Percentiles rank a stretch among this genome's conserved stretches.
These are phyloP conservation scores for Senna tora DNA, from an alignment of 306 rosid genomes.

Conservation along the genomic window DNA sequence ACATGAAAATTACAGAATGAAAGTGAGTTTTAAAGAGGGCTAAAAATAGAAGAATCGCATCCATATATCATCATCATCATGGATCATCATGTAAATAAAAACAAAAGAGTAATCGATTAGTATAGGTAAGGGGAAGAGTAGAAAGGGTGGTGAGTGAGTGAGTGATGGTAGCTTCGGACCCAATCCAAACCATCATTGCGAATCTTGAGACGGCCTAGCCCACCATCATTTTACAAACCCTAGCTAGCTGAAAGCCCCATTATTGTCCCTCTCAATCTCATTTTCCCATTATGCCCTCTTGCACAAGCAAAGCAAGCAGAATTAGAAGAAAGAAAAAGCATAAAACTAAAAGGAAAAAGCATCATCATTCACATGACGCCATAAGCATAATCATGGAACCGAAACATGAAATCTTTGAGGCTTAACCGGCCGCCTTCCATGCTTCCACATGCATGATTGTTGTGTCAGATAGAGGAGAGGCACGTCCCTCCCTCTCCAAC, in stretches of 20 bases:
- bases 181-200: conserved; percentile 99
- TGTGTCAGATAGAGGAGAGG: conserved; percentile 79
- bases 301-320: not conserved
- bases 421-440: conserved; percentile 91
- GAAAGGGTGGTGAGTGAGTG: conserved; percentile 43
- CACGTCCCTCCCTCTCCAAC: conserved; percentile 49
- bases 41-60: conserved; percentile 45
- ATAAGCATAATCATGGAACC: conserved; percentile 53
- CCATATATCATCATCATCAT: no score
- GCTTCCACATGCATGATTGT: conserved; percentile 97
- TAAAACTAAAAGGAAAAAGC: not conserved
- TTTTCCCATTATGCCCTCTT: conserved; percentile 49
- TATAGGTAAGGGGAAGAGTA: conserved; percentile 8
- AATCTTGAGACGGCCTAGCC: conserved; percentile 96
- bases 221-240: conserved; percentile 90
- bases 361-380: conserved; percentile 81
- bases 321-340: not conserved
- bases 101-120: conserved; percentile 56
- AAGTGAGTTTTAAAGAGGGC: conserved; percentile 41
- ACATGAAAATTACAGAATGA: conserved; percentile 45
- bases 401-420: conserved; percentile 59
- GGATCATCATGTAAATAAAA: conserved; percentile 37
- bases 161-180: conserved; percentile 73
- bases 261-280: conserved; percentile 55
- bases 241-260: conserved; percentile 72